Evolutionary conservation across 768 basidiomycete genomes (phyloP), one percentile per base, ranked within the genome.

Genomic region (Psilocybe azurescens): DNA sequence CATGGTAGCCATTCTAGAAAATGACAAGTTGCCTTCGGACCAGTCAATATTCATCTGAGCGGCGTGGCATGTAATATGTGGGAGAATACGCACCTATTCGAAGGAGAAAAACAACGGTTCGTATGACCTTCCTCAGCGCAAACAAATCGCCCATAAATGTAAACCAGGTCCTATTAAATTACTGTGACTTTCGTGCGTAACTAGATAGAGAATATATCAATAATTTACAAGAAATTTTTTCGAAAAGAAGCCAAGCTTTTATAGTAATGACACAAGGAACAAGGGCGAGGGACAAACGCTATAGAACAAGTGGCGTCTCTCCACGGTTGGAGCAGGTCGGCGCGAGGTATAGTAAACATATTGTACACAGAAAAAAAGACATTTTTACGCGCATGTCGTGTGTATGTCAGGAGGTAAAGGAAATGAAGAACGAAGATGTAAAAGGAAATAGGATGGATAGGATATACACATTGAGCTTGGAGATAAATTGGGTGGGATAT

Each of bases 401-500:
- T 73, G 65, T 59, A 61, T 70, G 65, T 69, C 72, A 73, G 63
- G 73, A 73, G 67, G 74, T 73, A 63, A 64, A 60, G 58, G 65
- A 66, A 69, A 67, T 56, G 66, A 61, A 69, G 24, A 60, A 65
- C 53, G 46, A 59, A 24, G 24, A 24, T 24, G 24, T 24, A 24
- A 66, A 59, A 11, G 33, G 33, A 67, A 44, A 58, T 56, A 66
- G 53, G 59, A 61, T 58, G 44, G 61, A 63, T 71, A 69, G 61
- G 78, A 82, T 82, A 83, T 83, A 81, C 75, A 82, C 75, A 82
- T n/a, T 13, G 41, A 13, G 33, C 11, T 36, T 33, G 32, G 33
- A 8, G n/a, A n/a, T 53, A 10, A n/a, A 18, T 53, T 18, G 52
- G 30, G 13, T 18, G 0, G 16, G 48, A 46, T 28, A 47, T 29